Conservation (phyloP, 176 grass and related monocot genomes). For the Triticum urartu region DNA sequence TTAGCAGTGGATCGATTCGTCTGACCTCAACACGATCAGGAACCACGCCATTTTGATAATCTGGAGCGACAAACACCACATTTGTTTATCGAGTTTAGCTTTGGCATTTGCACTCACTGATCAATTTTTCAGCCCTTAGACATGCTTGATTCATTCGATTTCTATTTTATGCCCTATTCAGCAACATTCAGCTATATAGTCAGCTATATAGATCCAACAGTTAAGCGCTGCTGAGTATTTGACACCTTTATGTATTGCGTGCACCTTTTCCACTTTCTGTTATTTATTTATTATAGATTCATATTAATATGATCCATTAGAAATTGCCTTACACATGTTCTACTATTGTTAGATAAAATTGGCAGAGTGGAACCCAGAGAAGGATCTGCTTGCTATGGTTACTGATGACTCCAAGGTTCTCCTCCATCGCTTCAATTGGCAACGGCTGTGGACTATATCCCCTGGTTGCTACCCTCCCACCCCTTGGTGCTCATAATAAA, state of each 20-base stretch:
- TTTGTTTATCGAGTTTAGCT: neutral
- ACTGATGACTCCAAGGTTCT: constrained; percentile 90
- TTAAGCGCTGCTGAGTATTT: neutral
- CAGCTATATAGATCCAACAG: neutral
- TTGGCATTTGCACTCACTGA: neutral
- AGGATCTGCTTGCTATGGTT: constrained; percentile 94
- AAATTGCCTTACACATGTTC: neutral
- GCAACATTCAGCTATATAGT: neutral
- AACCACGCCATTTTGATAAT: neutral
- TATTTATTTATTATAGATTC: neutral
- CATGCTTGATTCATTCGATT: neutral
- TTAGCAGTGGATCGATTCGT: neutral
- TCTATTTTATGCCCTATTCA: neutral
- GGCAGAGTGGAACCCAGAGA: constrained; percentile 95
- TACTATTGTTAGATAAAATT: constrained; percentile 71
- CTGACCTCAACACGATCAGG: neutral
- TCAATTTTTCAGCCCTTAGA: neutral
- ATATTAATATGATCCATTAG: constrained; percentile 1
- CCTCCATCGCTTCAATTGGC: constrained; percentile 98
- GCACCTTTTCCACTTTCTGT: neutral
- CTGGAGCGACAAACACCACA: neutral
- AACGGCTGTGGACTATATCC: constrained; percentile 88
- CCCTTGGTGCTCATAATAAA: neutral
- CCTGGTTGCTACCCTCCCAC: constrained; percentile 46
- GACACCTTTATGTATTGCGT: neutral